Conservation (phyloP, 352 stramenopile genomes). For the Globisporangium yorkense region DNA sequence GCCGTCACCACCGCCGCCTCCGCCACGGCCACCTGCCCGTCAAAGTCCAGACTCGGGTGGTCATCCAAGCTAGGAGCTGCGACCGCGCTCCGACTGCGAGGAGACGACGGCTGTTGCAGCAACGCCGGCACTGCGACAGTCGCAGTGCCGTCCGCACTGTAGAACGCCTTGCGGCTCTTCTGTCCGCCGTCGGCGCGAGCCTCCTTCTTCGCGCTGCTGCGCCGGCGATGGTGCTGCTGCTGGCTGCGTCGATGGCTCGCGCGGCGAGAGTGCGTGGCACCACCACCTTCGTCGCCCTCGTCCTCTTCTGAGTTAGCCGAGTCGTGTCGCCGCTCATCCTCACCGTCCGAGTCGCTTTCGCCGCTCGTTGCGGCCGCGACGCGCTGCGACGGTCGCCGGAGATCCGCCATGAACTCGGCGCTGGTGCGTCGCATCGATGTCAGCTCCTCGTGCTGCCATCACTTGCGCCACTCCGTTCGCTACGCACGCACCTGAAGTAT, state of each 20-base stretch:
- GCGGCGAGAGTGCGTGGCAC: slow-evolving; percentile 6
- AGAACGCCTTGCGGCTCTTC: slow-evolving; percentile 29
- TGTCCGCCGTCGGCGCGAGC: background rate
- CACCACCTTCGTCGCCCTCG: slow-evolving; percentile 14
- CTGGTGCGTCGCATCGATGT: slow-evolving; percentile 7
- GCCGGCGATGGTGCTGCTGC: slow-evolving; percentile 3
- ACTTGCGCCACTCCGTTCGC: background rate
- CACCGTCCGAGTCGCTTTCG: slow-evolving; percentile 16
- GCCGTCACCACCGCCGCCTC: slow-evolving; percentile 11
- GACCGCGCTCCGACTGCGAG: slow-evolving; percentile 2
- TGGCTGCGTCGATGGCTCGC: slow-evolving; percentile 1
- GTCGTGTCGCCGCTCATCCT: slow-evolving; percentile 18
- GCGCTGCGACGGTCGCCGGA: slow-evolving; percentile 17
- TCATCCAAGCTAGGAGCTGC: background rate
- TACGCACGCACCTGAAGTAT: slow-evolving; percentile 40
- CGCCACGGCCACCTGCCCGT: background rate
- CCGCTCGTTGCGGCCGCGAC: slow-evolving; percentile 8
- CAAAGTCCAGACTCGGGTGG: background rate
- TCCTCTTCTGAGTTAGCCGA: slow-evolving; percentile 1
- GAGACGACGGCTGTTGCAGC: background rate
- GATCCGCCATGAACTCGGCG: slow-evolving; percentile 55
- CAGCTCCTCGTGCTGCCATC: background rate
- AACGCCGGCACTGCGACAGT: slow-evolving; percentile 7
- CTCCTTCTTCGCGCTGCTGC: slow-evolving; percentile 1
- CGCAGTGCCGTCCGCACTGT: slow-evolving; percentile 31